These are phyloP conservation scores for Fistulinella cinereoalba DNA, from an alignment of 1,284 basidiomycete species.

Conservation along the genomic window DNA sequence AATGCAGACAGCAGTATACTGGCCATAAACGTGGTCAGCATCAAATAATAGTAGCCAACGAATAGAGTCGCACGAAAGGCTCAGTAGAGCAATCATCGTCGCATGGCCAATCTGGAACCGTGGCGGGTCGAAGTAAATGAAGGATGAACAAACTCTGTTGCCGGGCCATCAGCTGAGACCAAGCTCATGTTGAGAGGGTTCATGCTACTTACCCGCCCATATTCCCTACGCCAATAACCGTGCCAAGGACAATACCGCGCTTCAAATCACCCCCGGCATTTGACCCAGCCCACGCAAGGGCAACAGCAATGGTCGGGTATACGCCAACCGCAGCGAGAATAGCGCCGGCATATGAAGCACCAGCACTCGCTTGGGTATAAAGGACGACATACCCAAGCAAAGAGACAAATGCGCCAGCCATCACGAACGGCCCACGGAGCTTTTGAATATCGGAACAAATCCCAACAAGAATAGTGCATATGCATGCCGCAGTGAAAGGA, in stretches of 20 bases:
- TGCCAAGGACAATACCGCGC: constrained; percentile 50
- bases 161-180: constrained; percentile 7
- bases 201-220: constrained; percentile 42
- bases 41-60: background rate
- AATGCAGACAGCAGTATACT: constrained; percentile 29
- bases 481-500: constrained; percentile 45
- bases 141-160: constrained; percentile 41
- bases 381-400: constrained; percentile 47
- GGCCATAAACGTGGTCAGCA: constrained; percentile 1
- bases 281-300: constrained; percentile 54
- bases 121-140: constrained; percentile 44
- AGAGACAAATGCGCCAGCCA: constrained; percentile 38
- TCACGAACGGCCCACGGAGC: constrained; percentile 45
- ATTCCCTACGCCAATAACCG: constrained; percentile 53
- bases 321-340: constrained; percentile 54
- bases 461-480: constrained; percentile 42
- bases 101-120: constrained; percentile 50
- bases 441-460: constrained; percentile 43
- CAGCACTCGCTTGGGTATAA: constrained; percentile 37
- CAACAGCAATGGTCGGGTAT: constrained; percentile 52
- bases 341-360: constrained; percentile 48
- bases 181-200: background rate
- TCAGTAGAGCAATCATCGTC: constrained; percentile 47
- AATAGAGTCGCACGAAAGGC: constrained; percentile 33
- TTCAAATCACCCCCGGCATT: constrained; percentile 57